phyloP scores from a whole-genome alignment of 257 asterid species.

The Rehmannia glutinosa region DNA sequence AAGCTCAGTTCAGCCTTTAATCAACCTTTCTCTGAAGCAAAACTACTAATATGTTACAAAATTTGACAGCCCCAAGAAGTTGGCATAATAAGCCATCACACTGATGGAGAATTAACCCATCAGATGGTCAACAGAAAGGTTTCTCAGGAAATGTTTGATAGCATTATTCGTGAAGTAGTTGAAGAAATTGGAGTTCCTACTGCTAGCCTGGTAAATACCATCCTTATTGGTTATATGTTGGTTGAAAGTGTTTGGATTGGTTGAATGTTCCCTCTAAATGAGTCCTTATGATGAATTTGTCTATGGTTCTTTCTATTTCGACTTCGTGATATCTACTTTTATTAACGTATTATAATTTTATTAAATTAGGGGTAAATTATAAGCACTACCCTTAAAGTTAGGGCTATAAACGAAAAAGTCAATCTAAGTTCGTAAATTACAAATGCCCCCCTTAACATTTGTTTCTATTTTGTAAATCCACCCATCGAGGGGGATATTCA shows the following conservation, averaged over 20 bases:
- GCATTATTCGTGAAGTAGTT: slow-evolving; percentile 89
- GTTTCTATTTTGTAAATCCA: neutral
- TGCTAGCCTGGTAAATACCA: slow-evolving; percentile 51
- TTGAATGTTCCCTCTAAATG: neutral
- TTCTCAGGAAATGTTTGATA: slow-evolving; percentile 89
- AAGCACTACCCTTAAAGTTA: neutral
- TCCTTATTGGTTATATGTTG: neutral
- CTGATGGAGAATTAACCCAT: slow-evolving; percentile 26
- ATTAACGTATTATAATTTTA: neutral
- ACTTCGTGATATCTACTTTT: neutral
- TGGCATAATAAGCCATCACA: slow-evolving; percentile 46
- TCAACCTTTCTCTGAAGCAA: slow-evolving; percentile 9
- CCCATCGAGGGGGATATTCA: neutral
- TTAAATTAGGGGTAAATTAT: neutral
- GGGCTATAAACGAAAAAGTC: no score
- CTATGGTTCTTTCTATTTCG: neutral
- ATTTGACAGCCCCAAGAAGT: slow-evolving; percentile 76
- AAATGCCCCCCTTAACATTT: neutral
- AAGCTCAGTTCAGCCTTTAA: slow-evolving; percentile 1
- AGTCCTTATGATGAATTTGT: neutral
- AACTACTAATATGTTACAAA: neutral
- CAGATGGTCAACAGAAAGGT: slow-evolving; percentile 43
- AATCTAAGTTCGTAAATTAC: neutral
- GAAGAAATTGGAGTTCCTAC: slow-evolving; percentile 96
- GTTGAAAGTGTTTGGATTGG: neutral